phyloP scores from a whole-genome alignment of 2,329 filamentous ascomycete species.

The Penicillium sclerotiorum region DNA sequence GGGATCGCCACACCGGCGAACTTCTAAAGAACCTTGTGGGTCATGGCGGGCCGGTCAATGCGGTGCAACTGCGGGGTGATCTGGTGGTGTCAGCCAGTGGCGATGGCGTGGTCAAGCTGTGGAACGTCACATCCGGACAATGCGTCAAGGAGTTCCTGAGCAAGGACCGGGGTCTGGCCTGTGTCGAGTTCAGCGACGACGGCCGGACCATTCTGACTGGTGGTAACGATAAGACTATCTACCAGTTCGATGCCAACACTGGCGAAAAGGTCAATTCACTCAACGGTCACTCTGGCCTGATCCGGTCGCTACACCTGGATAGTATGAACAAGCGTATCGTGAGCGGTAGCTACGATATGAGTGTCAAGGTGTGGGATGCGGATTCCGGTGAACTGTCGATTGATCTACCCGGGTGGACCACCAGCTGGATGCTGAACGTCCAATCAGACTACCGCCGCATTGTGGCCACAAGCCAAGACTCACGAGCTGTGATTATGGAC shows the following conservation, averaged over 20 bases:
- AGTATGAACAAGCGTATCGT: slow-evolving; percentile 82
- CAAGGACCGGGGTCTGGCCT: slow-evolving; percentile 90
- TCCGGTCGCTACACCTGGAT: slow-evolving; percentile 89
- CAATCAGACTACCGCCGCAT: slow-evolving; percentile 95
- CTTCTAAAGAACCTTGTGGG: slow-evolving; percentile 79
- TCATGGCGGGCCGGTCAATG: slow-evolving; percentile 91
- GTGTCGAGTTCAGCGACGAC: slow-evolving; percentile 94
- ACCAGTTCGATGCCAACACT: slow-evolving; percentile 92
- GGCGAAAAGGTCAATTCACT: slow-evolving; percentile 81
- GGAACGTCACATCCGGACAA: slow-evolving; percentile 88
- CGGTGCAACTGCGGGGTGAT: slow-evolving; percentile 91
- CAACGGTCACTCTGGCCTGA: slow-evolving; percentile 79
- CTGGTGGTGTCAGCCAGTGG: slow-evolving; percentile 91
- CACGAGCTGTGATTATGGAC: slow-evolving; percentile 89
- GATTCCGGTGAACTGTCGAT: slow-evolving; percentile 75
- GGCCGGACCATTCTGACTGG: slow-evolving; percentile 91
- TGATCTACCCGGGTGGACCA: slow-evolving; percentile 91
- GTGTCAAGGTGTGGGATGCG: slow-evolving; percentile 93
- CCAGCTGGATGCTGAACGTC: slow-evolving; percentile 93
- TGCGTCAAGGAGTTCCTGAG: slow-evolving; percentile 88
- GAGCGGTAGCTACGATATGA: slow-evolving; percentile 91
- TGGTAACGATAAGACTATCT: slow-evolving; percentile 92
- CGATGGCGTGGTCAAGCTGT: slow-evolving; percentile 90
- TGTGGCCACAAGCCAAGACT: slow-evolving; percentile 91
- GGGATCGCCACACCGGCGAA: slow-evolving; percentile 79